A percentile compares a stretch with the other conserved stretches of the same genome.
Conservation (phyloP, 495 filamentous ascomycete species). For the Aspergillus nanangensis region DNA sequence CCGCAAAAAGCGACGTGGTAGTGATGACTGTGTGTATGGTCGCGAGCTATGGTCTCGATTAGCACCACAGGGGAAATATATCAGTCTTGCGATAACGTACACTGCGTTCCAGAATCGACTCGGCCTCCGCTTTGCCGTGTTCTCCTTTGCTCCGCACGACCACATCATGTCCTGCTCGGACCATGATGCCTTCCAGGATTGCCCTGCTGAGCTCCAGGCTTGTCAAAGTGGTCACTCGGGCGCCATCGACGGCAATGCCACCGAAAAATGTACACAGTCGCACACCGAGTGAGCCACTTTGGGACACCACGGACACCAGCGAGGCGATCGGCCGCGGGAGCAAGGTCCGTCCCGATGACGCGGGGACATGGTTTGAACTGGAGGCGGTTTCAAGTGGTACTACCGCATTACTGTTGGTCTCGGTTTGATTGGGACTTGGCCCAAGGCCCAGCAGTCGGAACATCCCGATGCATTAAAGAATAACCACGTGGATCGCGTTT, state of each 20-base stretch:
- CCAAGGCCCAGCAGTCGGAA: conserved; percentile 13
- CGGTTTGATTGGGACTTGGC: conserved; percentile 8
- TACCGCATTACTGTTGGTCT: conserved; percentile 2
- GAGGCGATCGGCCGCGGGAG: conserved; percentile 64
- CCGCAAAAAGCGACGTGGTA: conserved; percentile 60
- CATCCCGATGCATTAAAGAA: conserved; percentile 26
- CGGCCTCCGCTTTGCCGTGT: conserved; percentile 55
- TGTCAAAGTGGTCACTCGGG: conserved; percentile 64
- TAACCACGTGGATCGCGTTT: background rate
- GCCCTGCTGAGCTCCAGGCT: conserved; percentile 64
- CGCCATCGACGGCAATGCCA: conserved; percentile 59
- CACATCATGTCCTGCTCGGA: conserved; percentile 65
- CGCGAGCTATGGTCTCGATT: conserved; percentile 51
- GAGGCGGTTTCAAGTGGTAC: conserved; percentile 8
- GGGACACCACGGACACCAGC: conserved; percentile 63
- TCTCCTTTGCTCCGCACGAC: conserved; percentile 49
- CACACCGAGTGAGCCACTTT: conserved; percentile 64
- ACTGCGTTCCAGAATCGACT: conserved; percentile 58
- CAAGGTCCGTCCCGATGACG: conserved; percentile 51
- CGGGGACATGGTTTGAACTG: conserved; percentile 23
- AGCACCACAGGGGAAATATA: too few relatives aligned
- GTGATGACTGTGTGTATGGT: conserved; percentile 59
- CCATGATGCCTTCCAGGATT: conserved; percentile 62
- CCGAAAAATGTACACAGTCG: conserved; percentile 67
- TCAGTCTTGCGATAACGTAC: conserved; percentile 27